A percentile compares a stretch with the other conserved stretches of the same genome.
These are phyloP conservation scores for Aspergillus pseudoglaucus DNA, from an alignment of 2,329 filamentous ascomycete species.

Conservation along the genomic window DNA sequence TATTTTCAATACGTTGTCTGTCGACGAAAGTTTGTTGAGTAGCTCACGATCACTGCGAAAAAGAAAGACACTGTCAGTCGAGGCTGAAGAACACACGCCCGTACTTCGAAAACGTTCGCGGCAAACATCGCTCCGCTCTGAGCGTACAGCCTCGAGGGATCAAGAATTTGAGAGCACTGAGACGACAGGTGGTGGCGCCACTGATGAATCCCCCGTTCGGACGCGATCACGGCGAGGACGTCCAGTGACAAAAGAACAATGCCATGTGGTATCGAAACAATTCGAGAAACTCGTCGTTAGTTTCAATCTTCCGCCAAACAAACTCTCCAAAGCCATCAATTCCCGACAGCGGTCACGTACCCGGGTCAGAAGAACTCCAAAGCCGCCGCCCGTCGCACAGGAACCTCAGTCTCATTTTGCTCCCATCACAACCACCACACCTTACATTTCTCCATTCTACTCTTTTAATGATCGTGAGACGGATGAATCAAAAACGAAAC, in stretches of 20 bases:
- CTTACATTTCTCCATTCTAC: conserved; percentile 73
- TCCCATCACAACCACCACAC: conserved; percentile 51
- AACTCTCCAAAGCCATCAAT: conserved; percentile 56
- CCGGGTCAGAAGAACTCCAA: conserved; percentile 42
- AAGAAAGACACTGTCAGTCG: conserved; percentile 70
- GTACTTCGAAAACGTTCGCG: conserved; percentile 45
- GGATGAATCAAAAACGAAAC: conserved; percentile 85
- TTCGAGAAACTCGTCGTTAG: conserved; percentile 50
- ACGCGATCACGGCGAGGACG: conserved; percentile 55
- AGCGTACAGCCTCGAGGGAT: conserved; percentile 16
- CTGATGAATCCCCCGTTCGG: conserved; percentile 18
- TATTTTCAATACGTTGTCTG: conserved; percentile 65
- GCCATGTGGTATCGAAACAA: conserved; percentile 35
- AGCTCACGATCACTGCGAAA: conserved; percentile 74
- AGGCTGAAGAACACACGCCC: conserved; percentile 44
- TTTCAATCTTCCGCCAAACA: conserved; percentile 52
- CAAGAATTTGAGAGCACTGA: conserved; percentile 15
- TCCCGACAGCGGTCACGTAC: conserved; percentile 54
- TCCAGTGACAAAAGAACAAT: conserved; percentile 35
- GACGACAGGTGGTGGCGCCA: conserved; percentile 5
- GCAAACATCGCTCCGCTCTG: conserved; percentile 23
- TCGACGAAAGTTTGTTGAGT: conserved; percentile 67
- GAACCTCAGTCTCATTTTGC: conserved; percentile 51
- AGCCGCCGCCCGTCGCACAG: conserved; percentile 34
- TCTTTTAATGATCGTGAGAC: conserved; percentile 83